phyloP scores from a whole-genome alignment of 2,329 filamentous ascomycete genomes.

The Ophiostoma fasciatum region DNA sequence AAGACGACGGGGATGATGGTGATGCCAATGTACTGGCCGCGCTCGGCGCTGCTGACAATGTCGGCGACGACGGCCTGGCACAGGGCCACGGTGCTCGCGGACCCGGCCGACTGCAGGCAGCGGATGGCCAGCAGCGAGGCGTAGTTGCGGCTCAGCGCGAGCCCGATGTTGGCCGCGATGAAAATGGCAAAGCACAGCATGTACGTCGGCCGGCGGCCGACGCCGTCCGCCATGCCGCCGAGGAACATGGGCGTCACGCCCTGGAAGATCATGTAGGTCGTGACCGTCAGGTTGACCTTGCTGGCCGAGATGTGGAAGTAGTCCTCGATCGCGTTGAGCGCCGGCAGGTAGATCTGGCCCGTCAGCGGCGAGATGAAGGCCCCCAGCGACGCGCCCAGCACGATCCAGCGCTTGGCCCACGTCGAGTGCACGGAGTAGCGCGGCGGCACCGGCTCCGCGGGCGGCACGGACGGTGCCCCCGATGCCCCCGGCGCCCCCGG shows the following conservation, averaged over 20 bases:
- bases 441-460: too few species aligned
- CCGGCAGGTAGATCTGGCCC: constrained; percentile 39
- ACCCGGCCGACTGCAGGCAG: constrained; percentile 42
- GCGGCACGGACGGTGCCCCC: neutral
- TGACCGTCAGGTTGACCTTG: constrained; percentile 34
- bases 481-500: neutral
- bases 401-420: constrained; percentile 25
- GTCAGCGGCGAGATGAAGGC: constrained; percentile 30
- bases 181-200: constrained; percentile 36
- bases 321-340: constrained; percentile 29
- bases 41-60: constrained; percentile 44
- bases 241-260: constrained; percentile 42
- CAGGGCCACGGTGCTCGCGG: constrained; percentile 44
- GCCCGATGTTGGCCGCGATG: constrained; percentile 35
- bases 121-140: constrained; percentile 36
- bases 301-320: constrained; percentile 23
- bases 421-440: constrained; percentile 23
- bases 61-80: constrained; percentile 45
- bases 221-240: constrained; percentile 37
- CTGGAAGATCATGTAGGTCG: constrained; percentile 45
- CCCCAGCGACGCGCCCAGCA: constrained; percentile 22
- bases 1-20: constrained; percentile 33
- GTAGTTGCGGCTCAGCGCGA: constrained; percentile 34
- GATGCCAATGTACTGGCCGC: constrained; percentile 43
- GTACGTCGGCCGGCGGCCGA: constrained; percentile 38